phyloP scores from a whole-genome alignment of 306 rosid genomes.

The Abrus pulchellus region DNA sequence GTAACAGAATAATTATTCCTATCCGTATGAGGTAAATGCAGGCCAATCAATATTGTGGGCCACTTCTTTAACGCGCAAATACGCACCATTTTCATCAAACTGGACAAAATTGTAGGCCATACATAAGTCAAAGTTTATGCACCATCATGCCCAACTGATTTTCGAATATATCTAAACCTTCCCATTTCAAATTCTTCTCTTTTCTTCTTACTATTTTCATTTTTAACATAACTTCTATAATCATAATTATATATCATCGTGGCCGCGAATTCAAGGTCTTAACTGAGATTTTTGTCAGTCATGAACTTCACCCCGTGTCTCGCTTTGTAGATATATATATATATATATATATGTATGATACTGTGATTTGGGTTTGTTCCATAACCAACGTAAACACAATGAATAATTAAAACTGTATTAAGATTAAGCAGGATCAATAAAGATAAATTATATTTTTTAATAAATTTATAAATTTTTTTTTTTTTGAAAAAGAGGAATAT shows the following conservation, averaged over 20 bases:
- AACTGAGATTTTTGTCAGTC: too few species aligned
- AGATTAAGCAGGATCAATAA: too few species aligned
- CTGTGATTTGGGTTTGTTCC: too few species aligned
- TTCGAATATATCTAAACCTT: conserved; percentile 8
- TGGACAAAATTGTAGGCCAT: conserved; percentile 59
- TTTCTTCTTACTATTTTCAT: background rate
- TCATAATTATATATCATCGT: background rate
- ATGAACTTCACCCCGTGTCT: background rate
- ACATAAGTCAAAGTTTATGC: conserved; percentile 43
- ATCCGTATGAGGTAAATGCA: conserved; percentile 47
- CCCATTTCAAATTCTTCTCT: background rate
- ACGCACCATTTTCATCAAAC: conserved; percentile 52
- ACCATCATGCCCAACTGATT: background rate
- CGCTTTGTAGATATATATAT: too few species aligned
- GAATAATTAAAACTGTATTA: too few species aligned
- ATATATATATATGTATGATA: too few species aligned
- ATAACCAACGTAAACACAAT: too few species aligned
- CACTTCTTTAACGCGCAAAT: conserved; percentile 43
- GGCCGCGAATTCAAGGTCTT: too few species aligned
- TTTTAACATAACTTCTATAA: too few species aligned
- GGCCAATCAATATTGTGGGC: conserved; percentile 54
- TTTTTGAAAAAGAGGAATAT: too few species aligned
- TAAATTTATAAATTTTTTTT: too few species aligned
- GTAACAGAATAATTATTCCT: conserved; percentile 57
- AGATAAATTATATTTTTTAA: too few species aligned